Evolutionary conservation across 441 rosid genomes (phyloP).

Genomic region (Populus hybrid): DNA sequence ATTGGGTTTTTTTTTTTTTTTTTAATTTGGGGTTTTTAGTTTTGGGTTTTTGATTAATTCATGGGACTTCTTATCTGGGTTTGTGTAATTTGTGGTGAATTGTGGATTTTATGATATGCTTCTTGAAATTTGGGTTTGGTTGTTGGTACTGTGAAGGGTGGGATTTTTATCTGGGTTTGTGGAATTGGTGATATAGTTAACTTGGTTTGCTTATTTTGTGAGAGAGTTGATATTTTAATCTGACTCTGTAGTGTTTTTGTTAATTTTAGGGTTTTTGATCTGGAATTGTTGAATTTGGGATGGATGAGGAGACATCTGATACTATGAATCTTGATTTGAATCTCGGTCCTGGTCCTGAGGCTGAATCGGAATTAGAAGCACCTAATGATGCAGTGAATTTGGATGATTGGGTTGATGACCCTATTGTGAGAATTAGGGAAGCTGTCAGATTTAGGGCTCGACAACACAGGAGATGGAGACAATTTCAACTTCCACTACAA

Average conservation of each 20-base stretch:
- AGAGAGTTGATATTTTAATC: constrained; percentile 18
- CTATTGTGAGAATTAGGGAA: constrained; percentile 50
- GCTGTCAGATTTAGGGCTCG: constrained; percentile 53
- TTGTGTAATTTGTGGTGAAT: constrained; percentile 5
- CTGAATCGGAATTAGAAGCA: constrained; percentile 37
- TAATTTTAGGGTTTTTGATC: constrained; percentile 13
- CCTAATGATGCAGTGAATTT: constrained; percentile 49
- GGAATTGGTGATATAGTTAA: neutral
- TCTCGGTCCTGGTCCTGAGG: constrained; percentile 79
- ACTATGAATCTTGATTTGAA: constrained; percentile 96
- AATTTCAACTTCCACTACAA: constrained; percentile 41
- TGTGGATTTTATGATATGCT: constrained; percentile 5
- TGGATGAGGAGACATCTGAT: constrained; percentile 75
- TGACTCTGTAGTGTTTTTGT: neutral
- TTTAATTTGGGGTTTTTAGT: neutral
- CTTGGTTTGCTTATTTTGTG: constrained; percentile 14
- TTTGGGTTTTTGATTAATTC: neutral
- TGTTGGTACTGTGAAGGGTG: constrained; percentile 5
- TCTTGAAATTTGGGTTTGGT: constrained; percentile 16
- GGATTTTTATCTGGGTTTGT: constrained; percentile 17
- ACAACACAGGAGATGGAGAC: constrained; percentile 59
- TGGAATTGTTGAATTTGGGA: constrained; percentile 25
- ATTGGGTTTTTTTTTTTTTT: neutral
- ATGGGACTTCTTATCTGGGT: constrained; percentile 13
- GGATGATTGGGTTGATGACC: constrained; percentile 57